phyloP scores from a whole-genome alignment of 208 protist species.

The Trypanosoma cruzi region DNA sequence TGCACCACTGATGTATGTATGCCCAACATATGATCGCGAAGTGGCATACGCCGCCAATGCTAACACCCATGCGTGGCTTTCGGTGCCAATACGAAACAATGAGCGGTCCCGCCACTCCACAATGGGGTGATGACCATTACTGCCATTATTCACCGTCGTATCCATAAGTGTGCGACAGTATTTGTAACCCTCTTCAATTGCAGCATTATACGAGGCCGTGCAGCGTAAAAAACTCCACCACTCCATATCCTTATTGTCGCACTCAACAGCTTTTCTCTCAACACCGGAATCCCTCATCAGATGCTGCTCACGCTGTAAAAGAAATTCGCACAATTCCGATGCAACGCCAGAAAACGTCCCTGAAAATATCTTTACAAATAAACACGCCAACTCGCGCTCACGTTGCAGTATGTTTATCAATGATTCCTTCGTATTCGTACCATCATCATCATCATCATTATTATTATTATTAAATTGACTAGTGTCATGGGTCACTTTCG shows the following conservation, averaged over 20 bases:
- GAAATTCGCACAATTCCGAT: conserved; percentile 9
- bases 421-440: neutral
- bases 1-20: neutral
- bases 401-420: neutral
- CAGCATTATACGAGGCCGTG: conserved; percentile 21
- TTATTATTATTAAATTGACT: neutral
- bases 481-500: neutral
- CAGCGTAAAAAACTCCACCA: conserved; percentile 23
- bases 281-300: neutral
- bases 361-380: conserved; percentile 26
- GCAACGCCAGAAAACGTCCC: conserved; percentile 13
- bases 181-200: neutral
- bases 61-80: conserved; percentile 11
- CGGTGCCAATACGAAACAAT: neutral
- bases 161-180: conserved; percentile 6
- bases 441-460: conserved; percentile 1
- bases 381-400: neutral
- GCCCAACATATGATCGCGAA: conserved; percentile 8
- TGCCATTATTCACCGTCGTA: neutral
- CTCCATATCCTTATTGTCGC: neutral
- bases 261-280: neutral
- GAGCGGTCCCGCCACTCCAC: conserved; percentile 17
- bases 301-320: conserved; percentile 2
- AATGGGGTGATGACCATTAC: neutral
- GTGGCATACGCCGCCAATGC: conserved; percentile 15